Base-by-base conservation (phyloP, 495 filamentous ascomycete genomes). In the Tuber borchii region DNA sequence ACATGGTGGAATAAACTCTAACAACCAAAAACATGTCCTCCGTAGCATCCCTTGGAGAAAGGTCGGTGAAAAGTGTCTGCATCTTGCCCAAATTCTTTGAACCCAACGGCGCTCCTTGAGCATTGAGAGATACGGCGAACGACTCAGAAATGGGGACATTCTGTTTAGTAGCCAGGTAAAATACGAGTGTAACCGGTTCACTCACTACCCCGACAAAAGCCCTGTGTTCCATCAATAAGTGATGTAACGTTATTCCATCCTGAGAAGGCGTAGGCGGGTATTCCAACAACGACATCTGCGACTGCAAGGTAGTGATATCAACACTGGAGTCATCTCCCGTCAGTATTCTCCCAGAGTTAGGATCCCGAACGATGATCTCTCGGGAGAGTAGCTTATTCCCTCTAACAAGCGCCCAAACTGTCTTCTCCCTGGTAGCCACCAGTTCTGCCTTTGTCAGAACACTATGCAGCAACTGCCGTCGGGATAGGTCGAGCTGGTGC, bases 291-390 rank as follows among this genome's bases (percentile, higher is more conserved):
- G 93, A 96, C 95, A 99, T 99, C 77, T 92, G 90, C 7, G 94
- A 94, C 85, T 99, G 95, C 70, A 97, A 87, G 80, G 89, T 93
- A 34, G 94, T 93, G 77, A 98, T 88, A 75, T 97, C 93, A 46
- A 98, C 90, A 51, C 93, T 93, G 0, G 95, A 97, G 83, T 99
- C 95, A 61, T 97, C 93, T 2, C 92, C 92, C 0, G 93, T 97
- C 70, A 99, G 84, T 46, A 98, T 88, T 39, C 93, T 88, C 44
- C 95, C 95, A 78, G 93, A 89, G 16, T 87, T 87, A 1, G 95
- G 93, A 84, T 95, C 94, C 34, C 95, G 89, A 68, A 99, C 95
- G 83, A 99, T 97, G 34, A 97, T 90, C 78, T 98, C 94, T 39
- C 92, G 91, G 56, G 89, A 91, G 48, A 97, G 90, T 81, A 97